phyloP scores from a whole-genome alignment of 2,329 filamentous ascomycete genomes.

The Cordyceps javanica region DNA sequence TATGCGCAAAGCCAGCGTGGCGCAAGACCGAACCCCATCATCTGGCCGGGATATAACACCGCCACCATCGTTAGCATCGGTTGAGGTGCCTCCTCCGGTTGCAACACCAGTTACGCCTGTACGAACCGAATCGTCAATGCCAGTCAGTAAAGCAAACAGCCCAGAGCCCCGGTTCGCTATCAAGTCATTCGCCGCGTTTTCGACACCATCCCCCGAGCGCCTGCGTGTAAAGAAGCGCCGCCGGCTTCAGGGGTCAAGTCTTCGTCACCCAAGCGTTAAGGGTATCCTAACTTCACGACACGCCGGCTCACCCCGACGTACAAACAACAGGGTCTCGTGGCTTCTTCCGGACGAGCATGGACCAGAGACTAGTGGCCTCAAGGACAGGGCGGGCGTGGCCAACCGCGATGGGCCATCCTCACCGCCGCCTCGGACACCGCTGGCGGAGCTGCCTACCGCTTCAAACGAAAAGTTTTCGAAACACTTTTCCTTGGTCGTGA shows the following conservation, averaged over 20 bases:
- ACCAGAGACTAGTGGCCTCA: conserved; percentile 10
- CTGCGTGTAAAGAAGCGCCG: conserved; percentile 15
- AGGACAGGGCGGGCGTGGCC: neutral
- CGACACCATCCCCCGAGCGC: conserved; percentile 42
- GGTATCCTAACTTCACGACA: conserved; percentile 30
- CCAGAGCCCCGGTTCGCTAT: conserved; percentile 43
- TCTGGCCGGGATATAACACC: neutral
- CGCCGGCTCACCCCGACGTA: conserved; percentile 23
- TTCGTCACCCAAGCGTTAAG: conserved; percentile 27
- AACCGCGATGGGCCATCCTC: conserved; percentile 25
- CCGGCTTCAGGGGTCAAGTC: conserved; percentile 18
- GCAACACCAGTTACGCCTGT: neutral
- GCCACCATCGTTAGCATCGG: neutral
- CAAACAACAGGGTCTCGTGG: conserved; percentile 32
- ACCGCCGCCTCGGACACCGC: conserved; percentile 35
- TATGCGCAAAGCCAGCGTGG: neutral
- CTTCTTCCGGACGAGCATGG: conserved; percentile 23
- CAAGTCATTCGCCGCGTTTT: conserved; percentile 47
- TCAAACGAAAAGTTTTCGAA: conserved; percentile 35
- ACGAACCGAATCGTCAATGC: neutral
- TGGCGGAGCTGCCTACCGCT: conserved; percentile 28
- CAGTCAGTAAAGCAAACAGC: conserved; percentile 26
- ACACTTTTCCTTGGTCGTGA: conserved; percentile 43
- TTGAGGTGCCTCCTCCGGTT: neutral
- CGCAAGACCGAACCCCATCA: neutral